Base-by-base conservation (phyloP, 495 filamentous ascomycete genomes). In the Podospora sp. region DNA sequence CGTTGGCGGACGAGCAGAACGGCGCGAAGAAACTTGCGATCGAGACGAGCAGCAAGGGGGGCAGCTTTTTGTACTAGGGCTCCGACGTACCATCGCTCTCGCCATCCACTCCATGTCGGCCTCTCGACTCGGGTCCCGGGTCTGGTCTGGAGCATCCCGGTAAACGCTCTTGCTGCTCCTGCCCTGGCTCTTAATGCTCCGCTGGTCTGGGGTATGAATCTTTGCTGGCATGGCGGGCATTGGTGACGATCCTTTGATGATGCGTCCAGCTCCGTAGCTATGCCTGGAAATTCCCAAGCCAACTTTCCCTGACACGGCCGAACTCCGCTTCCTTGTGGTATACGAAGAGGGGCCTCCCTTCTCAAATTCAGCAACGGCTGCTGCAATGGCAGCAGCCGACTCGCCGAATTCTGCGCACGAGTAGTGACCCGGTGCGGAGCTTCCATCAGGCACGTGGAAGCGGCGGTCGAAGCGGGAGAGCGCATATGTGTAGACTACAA, bases 381-480 rank as follows among this genome's bases (percentile, higher is more conserved):
- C 52, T 18, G 66, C 61, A 11, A 60, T 36, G 18, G 53, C 52
- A 24, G 53, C 52, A 20, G 36, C n/a, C 1, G 22, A 60, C 0
- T 51, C 61, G 5, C 61, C 22, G 27, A 50, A 51, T 50, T 29
- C 61, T 1, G 33, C 27, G 49, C 69, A 57, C 60, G 76, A 77
- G 62, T 81, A 82, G 61, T 81, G 73, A 0, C 80, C 81, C 6
- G 80, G 80, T 20, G 69, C 71, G 18, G 71, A 77, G 53, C 75
- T 76, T 25, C 80, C 81, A 65, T 83, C 77, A 0, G 90, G 89
- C n/a, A 97, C 80, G 67, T 86, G 80, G 75, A 96, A 96, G 6
- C 89, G 84, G 65, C 81, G 81, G 70, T 97, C 93, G 35, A 94
- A 85, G 24, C 92, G 83, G 4, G 79, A 79, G 6, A 90, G 68